A percentile compares a stretch with the other conserved stretches of the same genome.
These are phyloP conservation scores for Salvia sclarea DNA, from an alignment of 305 asterid genomes.

Conservation along the genomic window DNA sequence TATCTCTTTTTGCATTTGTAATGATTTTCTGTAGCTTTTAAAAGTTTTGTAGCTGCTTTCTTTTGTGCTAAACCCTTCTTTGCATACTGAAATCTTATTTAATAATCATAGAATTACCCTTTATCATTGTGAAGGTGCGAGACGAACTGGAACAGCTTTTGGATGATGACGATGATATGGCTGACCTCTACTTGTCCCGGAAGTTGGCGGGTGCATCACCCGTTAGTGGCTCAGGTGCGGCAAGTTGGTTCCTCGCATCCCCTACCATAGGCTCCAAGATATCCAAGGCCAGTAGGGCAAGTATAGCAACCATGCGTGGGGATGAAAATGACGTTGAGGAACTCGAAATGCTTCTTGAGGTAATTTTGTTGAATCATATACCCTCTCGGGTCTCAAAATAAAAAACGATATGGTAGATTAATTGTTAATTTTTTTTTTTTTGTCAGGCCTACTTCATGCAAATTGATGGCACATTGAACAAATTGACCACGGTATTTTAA, in stretches of 20 bases:
- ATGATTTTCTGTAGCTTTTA: neutral
- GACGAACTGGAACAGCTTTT: slow-evolving; percentile 96
- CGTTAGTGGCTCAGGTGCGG: slow-evolving; percentile 79
- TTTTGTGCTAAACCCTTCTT: neutral
- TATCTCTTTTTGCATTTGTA: neutral
- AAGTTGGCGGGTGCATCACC: slow-evolving; percentile 75
- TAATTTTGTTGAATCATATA: slow-evolving; percentile 28
- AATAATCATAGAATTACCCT: slow-evolving; percentile 4
- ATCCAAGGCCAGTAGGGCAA: slow-evolving; percentile 87
- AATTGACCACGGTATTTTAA: slow-evolving; percentile 68
- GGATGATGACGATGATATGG: slow-evolving; percentile 98
- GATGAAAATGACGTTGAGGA: slow-evolving; percentile 92
- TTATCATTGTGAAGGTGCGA: slow-evolving; percentile 61
- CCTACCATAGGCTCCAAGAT: slow-evolving; percentile 91
- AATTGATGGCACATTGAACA: slow-evolving; percentile 84
- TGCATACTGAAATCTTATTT: neutral
- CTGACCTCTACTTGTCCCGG: slow-evolving; percentile 90
- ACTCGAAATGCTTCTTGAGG: slow-evolving; percentile 97
- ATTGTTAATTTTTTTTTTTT: slow-evolving; percentile 6
- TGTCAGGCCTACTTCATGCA: slow-evolving; percentile 97
- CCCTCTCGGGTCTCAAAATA: neutral
- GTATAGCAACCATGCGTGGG: slow-evolving; percentile 76
- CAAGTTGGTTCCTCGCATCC: slow-evolving; percentile 69
- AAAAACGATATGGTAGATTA: neutral
- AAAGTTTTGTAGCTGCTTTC: too few relatives aligned